Conservation (phyloP, 352 stramenopile species). For the Elongisporangium prolatum region DNA sequence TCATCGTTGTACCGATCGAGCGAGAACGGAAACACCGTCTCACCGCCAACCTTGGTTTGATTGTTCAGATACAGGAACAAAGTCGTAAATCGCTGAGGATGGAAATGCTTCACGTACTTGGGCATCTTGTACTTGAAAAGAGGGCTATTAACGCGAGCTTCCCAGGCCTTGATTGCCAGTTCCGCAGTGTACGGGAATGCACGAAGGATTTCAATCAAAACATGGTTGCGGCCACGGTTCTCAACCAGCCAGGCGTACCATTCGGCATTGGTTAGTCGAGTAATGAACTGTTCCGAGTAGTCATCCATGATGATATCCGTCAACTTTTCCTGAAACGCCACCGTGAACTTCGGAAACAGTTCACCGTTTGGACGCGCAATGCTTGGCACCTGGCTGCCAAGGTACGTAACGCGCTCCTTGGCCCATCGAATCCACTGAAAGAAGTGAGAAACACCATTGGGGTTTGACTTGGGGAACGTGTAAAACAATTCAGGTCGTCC, state of each 20-base stretch:
- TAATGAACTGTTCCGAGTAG: slow-evolving; percentile 47
- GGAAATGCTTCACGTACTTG: slow-evolving; percentile 64
- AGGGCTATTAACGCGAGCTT: slow-evolving; percentile 28
- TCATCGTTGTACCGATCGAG: slow-evolving; percentile 68
- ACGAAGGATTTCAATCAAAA: slow-evolving; percentile 63
- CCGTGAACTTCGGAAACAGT: slow-evolving; percentile 65
- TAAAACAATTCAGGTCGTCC: slow-evolving; percentile 46
- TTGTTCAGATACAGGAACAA: slow-evolving; percentile 97
- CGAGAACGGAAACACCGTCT: slow-evolving; percentile 97
- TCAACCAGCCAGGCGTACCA: slow-evolving; percentile 73
- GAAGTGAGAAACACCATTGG: slow-evolving; percentile 62
- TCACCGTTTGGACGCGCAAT: slow-evolving; percentile 33
- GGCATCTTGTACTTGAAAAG: slow-evolving; percentile 57
- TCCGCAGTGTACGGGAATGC: slow-evolving; percentile 53
- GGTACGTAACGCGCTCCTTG: slow-evolving; percentile 67
- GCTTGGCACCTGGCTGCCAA: slow-evolving; percentile 43
- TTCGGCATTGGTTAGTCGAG: slow-evolving; percentile 49
- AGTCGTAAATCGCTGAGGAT: slow-evolving; percentile 94
- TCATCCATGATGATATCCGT: slow-evolving; percentile 64
- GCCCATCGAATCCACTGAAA: slow-evolving; percentile 80
- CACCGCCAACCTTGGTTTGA: slow-evolving; percentile 91
- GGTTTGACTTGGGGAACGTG: slow-evolving; percentile 58
- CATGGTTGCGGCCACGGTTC: slow-evolving; percentile 57
- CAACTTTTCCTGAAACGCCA: slow-evolving; percentile 58
- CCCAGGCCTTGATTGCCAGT: slow-evolving; percentile 67